These are phyloP conservation scores for Hypomontagnella submonticulosa DNA, from an alignment of 495 filamentous ascomycete genomes.

Conservation along the genomic window DNA sequence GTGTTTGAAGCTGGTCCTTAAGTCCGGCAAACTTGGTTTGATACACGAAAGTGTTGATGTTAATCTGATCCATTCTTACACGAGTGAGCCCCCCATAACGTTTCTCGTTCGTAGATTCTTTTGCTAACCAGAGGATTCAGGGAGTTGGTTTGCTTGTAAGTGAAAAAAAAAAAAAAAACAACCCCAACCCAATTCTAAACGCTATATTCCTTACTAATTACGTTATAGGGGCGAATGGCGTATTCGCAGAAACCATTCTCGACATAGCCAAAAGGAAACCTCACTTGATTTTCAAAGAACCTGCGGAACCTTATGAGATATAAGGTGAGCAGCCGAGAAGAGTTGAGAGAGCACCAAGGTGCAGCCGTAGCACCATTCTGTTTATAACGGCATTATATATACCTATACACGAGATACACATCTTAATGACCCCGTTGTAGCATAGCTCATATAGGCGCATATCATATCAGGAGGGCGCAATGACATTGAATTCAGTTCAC, in stretches of 20 bases:
- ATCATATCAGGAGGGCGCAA: slow-evolving; percentile 14
- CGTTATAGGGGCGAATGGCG: slow-evolving; percentile 79
- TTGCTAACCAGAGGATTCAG: slow-evolving; percentile 55
- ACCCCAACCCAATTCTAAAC: neutral
- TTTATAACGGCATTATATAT: slow-evolving; percentile 15
- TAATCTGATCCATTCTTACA: slow-evolving; percentile 76
- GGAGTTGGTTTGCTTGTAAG: slow-evolving; percentile 92
- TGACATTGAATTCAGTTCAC: slow-evolving; percentile 12
- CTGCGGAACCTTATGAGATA: slow-evolving; percentile 58
- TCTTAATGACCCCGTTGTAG: neutral
- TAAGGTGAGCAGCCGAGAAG: slow-evolving; percentile 10
- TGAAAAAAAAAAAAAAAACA: neutral
- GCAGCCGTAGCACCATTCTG: neutral
- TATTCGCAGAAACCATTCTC: slow-evolving; percentile 93
- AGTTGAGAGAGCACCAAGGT: neutral
- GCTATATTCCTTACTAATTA: slow-evolving; percentile 24
- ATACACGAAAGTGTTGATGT: slow-evolving; percentile 95
- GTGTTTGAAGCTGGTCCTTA: slow-evolving; percentile 76
- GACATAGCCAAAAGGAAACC: slow-evolving; percentile 89
- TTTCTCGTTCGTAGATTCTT: neutral
- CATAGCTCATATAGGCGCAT: slow-evolving; percentile 25
- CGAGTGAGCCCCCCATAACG: slow-evolving; percentile 63
- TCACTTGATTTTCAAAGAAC: slow-evolving; percentile 82
- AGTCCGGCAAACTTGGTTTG: slow-evolving; percentile 77
- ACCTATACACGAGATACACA: slow-evolving; percentile 1